Conservation (phyloP, 306 rosid genomes). For the Prunus kanzakura region DNA sequence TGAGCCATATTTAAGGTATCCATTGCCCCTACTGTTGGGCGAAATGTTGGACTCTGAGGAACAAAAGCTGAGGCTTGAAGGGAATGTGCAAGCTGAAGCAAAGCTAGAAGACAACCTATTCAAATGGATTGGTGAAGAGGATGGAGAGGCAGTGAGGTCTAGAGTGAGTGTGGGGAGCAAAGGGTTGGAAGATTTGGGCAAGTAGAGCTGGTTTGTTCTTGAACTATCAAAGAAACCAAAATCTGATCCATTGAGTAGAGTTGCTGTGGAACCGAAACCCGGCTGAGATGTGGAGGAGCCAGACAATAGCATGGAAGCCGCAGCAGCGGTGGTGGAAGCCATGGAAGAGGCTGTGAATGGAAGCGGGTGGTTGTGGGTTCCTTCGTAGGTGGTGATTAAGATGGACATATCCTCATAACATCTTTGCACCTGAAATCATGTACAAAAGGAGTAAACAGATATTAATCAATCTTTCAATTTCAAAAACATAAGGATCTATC, state of each 20-base stretch:
- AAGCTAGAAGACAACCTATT: background rate
- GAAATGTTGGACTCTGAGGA: slow-evolving; percentile 17
- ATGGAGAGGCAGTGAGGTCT: slow-evolving; percentile 42
- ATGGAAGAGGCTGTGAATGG: slow-evolving; percentile 40
- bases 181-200: slow-evolving; percentile 34
- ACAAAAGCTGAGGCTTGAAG: slow-evolving; percentile 23
- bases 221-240: slow-evolving; percentile 33
- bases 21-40: slow-evolving; percentile 27
- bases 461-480: background rate
- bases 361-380: slow-evolving; percentile 47
- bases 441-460: background rate
- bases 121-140: slow-evolving; percentile 19
- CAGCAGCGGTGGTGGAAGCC: slow-evolving; percentile 41
- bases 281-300: slow-evolving; percentile 57
- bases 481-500: background rate
- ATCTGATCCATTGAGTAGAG: slow-evolving; percentile 24
- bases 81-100: background rate
- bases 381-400: slow-evolving; percentile 50
- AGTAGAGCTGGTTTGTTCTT: slow-evolving; percentile 28
- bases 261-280: slow-evolving; percentile 18
- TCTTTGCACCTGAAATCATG: slow-evolving; percentile 41
- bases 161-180: slow-evolving; percentile 55
- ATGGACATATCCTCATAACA: slow-evolving; percentile 44
- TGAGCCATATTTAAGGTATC: slow-evolving; percentile 6
- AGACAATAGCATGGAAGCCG: slow-evolving; percentile 43